Base-by-base conservation (phyloP, 495 filamentous ascomycete genomes). In the Neurospora terricola region DNA sequence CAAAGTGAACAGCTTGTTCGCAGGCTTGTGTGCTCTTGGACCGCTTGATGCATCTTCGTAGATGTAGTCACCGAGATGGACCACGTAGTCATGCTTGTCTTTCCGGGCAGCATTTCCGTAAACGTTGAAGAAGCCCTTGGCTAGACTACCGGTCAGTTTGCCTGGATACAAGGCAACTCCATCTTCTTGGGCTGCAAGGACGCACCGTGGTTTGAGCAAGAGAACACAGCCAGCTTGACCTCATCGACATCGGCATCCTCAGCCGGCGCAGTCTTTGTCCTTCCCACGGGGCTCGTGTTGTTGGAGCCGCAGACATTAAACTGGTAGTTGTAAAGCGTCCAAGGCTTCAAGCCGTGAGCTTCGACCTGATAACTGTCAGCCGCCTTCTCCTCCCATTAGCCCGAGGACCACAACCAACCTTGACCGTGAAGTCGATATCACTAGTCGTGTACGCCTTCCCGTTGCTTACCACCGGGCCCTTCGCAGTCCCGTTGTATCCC, bases 401-500 rank as follows among this genome's bases (percentile, higher is more conserved):
- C 34, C 5, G 8, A 23, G 9, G 5, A 1, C 38, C 23, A 70
- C 23, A 70, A 62, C 11, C 54, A 12, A 18, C 86, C 81, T 91
- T 91, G 69, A 91, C 84, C 10, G 90, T 91, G 73, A 87, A 91
- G 72, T 91, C 90, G 40, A 91, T 85, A 77, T 91, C 90, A 8
- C 86, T 88, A 68, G 82, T 88, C 0, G 89, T 91, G 77, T 88
- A 90, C 1, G 81, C 88, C 6, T 78, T 86, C 4, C 89, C 88
- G 10, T 79, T 76, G 70, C 83, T 80, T 7, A 83, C 83, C 27
- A 86, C 75, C 16, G 80, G 72, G 12, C 75, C 70, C 12, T 88
- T 80, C 27, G 75, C 76, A 37, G 82, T 71, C 71, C 86, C 82
- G 9, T 72, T 73, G 39, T 82, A 79, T 7, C 69, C 69, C 18